Evolutionary conservation across 768 basidiomycete species (phyloP), one percentile per base, ranked within the genome.

Genomic region (Xanthoconium purpureum): DNA sequence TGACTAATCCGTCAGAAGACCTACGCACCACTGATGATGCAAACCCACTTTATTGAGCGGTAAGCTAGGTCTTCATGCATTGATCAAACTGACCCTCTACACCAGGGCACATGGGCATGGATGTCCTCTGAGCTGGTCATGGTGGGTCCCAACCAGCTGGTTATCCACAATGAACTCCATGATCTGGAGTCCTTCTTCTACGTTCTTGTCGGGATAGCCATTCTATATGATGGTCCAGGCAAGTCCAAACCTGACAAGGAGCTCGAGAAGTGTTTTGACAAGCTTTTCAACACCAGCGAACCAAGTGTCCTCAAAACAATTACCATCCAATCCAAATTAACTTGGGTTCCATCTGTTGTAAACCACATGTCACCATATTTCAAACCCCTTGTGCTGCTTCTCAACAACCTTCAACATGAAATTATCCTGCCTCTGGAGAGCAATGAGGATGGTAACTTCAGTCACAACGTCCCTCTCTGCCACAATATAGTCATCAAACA

Each of bases 71-170:
- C 24, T 24, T 24, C 24, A 24, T 24, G 2, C 4, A 24, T 2
- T 24, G 24, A 2, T 24, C 24, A 24, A 24, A 4, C 24, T 24
- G 24, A 45, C 29, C 28, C 44, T 30, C 29, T 45, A 5, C 12
- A 32, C n/a, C 29, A n/a, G 53, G 53, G 46, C 2, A 54, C 20
- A 12, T 54, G 53, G 46, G 35, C 20, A 3, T 54, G 53, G 53
- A 47, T 54, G 53, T 54, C 46, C 2, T 33, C 29, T 1, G 39
- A 54, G 20, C 17, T 54, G 8, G 39, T 47, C 10, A 40, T 54
- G 46, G 53, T 46, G 0, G 38, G 53, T 14, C 53, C 46, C 5
- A 33, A 28, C 3, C 30, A 47, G 9, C 46, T 18, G 15, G 53
- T 54, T 5, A 3, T 54, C 8, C 24, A 24, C 24, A 24, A 24